Evolutionary conservation across 2,329 filamentous ascomycete species (phyloP), one percentile per base, ranked within the genome.

Genomic region (Pseudocercospora eumusae): DNA sequence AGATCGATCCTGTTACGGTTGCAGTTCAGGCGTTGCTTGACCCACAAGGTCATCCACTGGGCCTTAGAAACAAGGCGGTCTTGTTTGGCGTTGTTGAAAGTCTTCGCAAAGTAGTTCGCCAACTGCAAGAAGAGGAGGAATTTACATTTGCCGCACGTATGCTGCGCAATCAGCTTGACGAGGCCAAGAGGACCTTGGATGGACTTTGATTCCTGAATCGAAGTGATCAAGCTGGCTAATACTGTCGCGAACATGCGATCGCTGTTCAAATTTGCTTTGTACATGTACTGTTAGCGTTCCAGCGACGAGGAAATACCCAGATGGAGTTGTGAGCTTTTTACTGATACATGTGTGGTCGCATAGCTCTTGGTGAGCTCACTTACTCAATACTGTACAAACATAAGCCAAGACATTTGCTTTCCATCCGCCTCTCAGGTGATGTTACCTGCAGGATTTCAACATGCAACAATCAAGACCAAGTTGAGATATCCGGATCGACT

Each of bases 181-280:
- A 86, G 57, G 92, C 92, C 4, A 86, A 87, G 63, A 82, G 85
- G 57, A 83, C 91, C 3, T 79, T 96, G 28, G 90, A 93, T 67
- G 91, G 90, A 1, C 58, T 63, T 28, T 63, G 36, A 63, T 40
- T 25, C 20, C 20, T 13, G 25, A n/a, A 28, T 8, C 15, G 23
- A 28, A 4, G 20, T 15, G 11, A 7, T 8, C 2, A 9, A 8
- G 18, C n/a, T 23, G 45, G 6, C 45, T 23, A 13, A 15, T 50
- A 15, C 13, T 25, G 20, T 50, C 5, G 18, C 6, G 21, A 15
- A 20, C 5, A 10, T 18, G 21, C 2, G 5, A 21, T 50, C 10
- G 8, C 23, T 8, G 15, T 50, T 15, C 31, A 15, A 33, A 15
- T 52, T 47, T 25, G 21, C 15, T 52, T 52, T 28, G 21, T 52